Evolutionary conservation across 257 asterid genomes (phyloP), one percentile per base, ranked within the genome.

Genomic region (Pogostemon cablin): DNA sequence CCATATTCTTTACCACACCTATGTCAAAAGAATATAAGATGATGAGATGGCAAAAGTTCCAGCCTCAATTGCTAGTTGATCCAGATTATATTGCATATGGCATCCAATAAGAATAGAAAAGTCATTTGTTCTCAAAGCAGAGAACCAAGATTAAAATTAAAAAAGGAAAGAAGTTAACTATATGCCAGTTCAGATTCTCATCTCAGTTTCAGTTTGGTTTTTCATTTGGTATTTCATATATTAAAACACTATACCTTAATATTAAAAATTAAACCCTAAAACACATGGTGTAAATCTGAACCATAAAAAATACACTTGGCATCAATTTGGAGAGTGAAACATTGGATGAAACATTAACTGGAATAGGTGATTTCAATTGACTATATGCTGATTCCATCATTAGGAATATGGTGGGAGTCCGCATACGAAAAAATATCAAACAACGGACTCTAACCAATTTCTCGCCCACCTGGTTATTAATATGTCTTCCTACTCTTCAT

Each of bases 101-200:
- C 48, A 41, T 58, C 58, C 40, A 20, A 59, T 34, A 49, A 48
- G 72, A 68, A 59, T 66, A 58, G 52, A 54, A 61, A 56, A 61
- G 58, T 53, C 32, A 42, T 46, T 62, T 67, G 38, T 53, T 75
- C 20, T 66, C 44, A 75, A 68, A 75, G 63, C 59, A 61, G 34
- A 68, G 35, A 60, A 55, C 12, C 41, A 75, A 61, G 25, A 46
- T 9, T 48, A 5, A 40, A 50, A 60, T 48, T 50, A 62, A 40
- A 41, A 52, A 10, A 32, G 57, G 17, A 10, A 52, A 68, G 72
- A 75, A 67, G 58, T 25, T 25, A 25, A 25, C 17, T 61, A 42
- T 25, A 62, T 25, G 32, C 32, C 32, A 25, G 32, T 25, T 25
- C 32, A 25, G 32, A 25, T 25, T 25, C 32, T 25, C 32, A 25